Evolutionary conservation across 2,329 filamentous ascomycete genomes (phyloP), one percentile per base, ranked within the genome.

Genomic region (Hypoxylon sp.): DNA sequence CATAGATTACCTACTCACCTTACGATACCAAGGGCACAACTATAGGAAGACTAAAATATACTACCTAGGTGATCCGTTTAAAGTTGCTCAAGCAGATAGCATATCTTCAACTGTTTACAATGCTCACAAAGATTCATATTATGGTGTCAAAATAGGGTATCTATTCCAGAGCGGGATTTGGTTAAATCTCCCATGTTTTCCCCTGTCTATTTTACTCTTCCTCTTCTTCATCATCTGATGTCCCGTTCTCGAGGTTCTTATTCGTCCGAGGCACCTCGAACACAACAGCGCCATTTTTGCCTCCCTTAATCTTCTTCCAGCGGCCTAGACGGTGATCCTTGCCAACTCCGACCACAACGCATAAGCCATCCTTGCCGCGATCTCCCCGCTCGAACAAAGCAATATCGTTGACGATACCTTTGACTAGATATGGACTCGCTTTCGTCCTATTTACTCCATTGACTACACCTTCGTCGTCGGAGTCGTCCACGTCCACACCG

Each of bases 351-450:
- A 90, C 93, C 11, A 97, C 90, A 29, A 98, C 87, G 74, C 93
- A 95, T 1, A 98, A 81, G 0, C 94, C 94, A 62, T 92, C 88
- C 72, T 88, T 89, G 33, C 91, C 92, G 66, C 91, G 85, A 17
- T 94, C 91, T 3, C 94, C 94, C 17, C 93, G 87, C 79, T 98
- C 96, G 73, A 96, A 94, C 13, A 97, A 87, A 1, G 92, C 89
- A 65, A 99, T 91, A 73, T 93, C 94, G 77, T 98, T 99, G 72
- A 99, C 85, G 6, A 98, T 86, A 46, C 96, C 96, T 74, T 87
- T 88, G 59, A 94, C 85, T 17, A 70, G 64, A 67, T 72, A 76
- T 1, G 63, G 72, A 53, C 51, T 14, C 13, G 33, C 19, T 11
- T 46, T 33, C 53, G 46, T 57, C n/a, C 56, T 62, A 39, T 77